A percentile compares a stretch with the other conserved stretches of the same genome.
These are phyloP conservation scores for Lepidium africanum DNA, from an alignment of 345 rosid genomes.

Conservation along the genomic window DNA sequence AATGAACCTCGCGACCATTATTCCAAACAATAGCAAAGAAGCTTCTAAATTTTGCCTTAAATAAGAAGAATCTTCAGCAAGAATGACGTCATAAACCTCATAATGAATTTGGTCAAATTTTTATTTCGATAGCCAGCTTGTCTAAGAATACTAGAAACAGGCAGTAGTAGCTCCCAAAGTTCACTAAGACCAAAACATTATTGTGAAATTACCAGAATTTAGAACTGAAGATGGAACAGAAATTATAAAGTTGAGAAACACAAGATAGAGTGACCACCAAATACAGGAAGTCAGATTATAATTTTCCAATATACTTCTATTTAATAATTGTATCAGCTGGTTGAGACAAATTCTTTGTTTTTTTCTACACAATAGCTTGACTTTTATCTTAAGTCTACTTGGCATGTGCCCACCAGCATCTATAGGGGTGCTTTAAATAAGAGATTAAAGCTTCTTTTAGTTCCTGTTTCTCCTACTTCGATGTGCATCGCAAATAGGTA, in stretches of 20 bases:
- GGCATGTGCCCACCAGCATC: background rate
- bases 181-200: background rate
- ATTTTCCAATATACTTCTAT: background rate
- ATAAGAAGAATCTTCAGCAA: conserved; percentile 4
- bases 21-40: background rate
- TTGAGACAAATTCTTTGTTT: background rate
- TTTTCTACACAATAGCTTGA: background rate
- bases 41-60: conserved; percentile 2
- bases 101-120: conserved; percentile 1
- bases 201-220: background rate
- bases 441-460: background rate
- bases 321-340: background rate
- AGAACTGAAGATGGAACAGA: background rate
- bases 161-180: background rate
- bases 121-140: background rate
- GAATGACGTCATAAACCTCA: conserved; percentile 5
- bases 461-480: conserved; percentile 1
- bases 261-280: background rate
- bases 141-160: conserved; percentile 3
- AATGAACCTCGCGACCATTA: background rate
- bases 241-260: conserved; percentile 1
- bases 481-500: conserved; percentile 6
- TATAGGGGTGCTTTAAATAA: background rate
- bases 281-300: conserved; percentile 1
- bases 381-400: background rate